Evolutionary conservation across 1,284 basidiomycete species (phyloP).

Genomic region (Earliella scabrosa): DNA sequence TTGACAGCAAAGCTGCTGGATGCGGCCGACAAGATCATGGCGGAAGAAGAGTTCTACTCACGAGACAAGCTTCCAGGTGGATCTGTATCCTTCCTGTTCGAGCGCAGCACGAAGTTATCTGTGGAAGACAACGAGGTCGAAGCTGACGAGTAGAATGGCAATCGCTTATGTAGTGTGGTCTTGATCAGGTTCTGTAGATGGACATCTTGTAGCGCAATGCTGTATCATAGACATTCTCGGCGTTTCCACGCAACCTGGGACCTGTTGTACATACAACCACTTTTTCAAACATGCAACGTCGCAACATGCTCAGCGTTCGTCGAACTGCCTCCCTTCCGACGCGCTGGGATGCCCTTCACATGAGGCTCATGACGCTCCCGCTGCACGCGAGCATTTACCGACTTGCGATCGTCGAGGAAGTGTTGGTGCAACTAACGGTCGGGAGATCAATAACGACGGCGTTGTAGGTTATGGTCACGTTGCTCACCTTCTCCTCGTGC

Average conservation of each 20-base stretch:
- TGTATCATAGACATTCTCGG: neutral
- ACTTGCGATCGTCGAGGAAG: slow-evolving; percentile 16
- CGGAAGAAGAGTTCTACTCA: slow-evolving; percentile 2
- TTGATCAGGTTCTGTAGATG: no score
- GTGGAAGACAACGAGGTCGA: slow-evolving; percentile 6
- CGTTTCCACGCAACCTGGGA: no score
- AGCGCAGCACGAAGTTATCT: slow-evolving; percentile 17
- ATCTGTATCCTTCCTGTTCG: slow-evolving; percentile 23
- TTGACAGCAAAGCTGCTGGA: slow-evolving; percentile 12
- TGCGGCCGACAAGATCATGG: slow-evolving; percentile 9
- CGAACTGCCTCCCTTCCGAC: neutral
- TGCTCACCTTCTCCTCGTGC: slow-evolving; percentile 4
- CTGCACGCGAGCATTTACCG: slow-evolving; percentile 14
- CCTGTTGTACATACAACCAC: no score
- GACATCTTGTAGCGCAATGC: neutral
- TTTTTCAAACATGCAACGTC: slow-evolving; percentile 11
- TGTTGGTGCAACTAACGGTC: slow-evolving; percentile 1
- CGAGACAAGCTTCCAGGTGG: slow-evolving; percentile 20
- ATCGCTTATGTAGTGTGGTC: no score
- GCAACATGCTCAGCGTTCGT: slow-evolving; percentile 1
- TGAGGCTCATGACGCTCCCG: slow-evolving; percentile 8
- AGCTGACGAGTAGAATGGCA: slow-evolving; percentile 2
- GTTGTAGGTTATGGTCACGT: no score
- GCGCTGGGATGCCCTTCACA: slow-evolving; percentile 10
- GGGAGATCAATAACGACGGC: neutral